phyloP scores from a whole-genome alignment of 306 rosid species.

The Gynostemma pentaphyllum region DNA sequence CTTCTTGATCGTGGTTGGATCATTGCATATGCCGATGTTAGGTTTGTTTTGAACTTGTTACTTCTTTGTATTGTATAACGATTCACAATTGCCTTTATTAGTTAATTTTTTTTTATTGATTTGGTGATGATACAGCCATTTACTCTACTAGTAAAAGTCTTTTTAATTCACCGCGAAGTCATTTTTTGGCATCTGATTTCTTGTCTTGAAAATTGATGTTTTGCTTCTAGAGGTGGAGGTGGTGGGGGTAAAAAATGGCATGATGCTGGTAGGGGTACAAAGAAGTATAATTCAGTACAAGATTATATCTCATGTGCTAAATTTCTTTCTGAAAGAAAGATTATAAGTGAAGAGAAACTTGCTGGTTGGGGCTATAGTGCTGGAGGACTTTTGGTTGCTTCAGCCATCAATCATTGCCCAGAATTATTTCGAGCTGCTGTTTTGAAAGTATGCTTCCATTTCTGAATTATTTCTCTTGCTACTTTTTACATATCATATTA shows the following conservation, averaged over 20 bases:
- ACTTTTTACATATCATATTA: not conserved
- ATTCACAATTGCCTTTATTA: not conserved
- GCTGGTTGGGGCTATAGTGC: constrained; percentile 90
- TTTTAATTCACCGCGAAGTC: not conserved
- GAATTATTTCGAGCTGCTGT: constrained; percentile 71
- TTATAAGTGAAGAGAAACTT: constrained; percentile 63
- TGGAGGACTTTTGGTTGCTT: constrained; percentile 89
- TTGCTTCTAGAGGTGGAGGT: constrained; percentile 77
- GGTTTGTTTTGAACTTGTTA: constrained; percentile 38
- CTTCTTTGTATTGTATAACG: constrained; percentile 6
- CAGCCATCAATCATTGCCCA: constrained; percentile 67
- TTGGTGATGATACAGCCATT: not conserved
- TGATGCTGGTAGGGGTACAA: constrained; percentile 56
- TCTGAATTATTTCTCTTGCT: not conserved
- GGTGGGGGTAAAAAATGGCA: constrained; percentile 90
- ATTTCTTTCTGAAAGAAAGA: constrained; percentile 49
- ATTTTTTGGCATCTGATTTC: constrained; percentile 3
- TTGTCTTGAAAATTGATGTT: constrained; percentile 2
- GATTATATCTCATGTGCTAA: constrained; percentile 83
- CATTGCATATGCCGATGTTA: constrained; percentile 84
- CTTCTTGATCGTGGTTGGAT: constrained; percentile 95
- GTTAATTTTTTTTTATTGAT: not conserved
- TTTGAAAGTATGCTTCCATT: constrained; percentile 47
- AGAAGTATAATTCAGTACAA: constrained; percentile 61
- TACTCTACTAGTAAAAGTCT: not conserved